A percentile compares a stretch with the other conserved stretches of the same genome.
phyloP scores from a whole-genome alignment of 805 yeast species.

The Debaryomyces maramus region DNA sequence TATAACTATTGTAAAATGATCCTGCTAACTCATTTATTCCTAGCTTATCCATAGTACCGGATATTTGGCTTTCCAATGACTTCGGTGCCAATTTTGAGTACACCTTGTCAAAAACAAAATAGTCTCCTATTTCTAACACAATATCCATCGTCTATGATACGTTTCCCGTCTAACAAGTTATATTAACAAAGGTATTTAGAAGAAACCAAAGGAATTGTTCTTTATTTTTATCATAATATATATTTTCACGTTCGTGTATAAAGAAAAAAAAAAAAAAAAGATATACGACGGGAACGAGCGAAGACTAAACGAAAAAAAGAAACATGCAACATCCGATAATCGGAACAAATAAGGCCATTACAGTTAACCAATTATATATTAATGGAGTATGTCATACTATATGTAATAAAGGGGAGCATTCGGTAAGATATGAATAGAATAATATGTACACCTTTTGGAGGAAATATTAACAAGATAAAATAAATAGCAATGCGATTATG shows the following conservation, averaged over 20 bases:
- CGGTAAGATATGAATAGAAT: neutral
- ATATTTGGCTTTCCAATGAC: constrained; percentile 12
- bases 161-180: neutral
- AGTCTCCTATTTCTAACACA: constrained; percentile 77
- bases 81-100: constrained; percentile 61
- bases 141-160: constrained; percentile 66
- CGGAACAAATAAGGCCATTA: neutral
- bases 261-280: neutral
- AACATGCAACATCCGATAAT: constrained; percentile 1
- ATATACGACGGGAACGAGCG: constrained; percentile 8
- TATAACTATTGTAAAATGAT: constrained; percentile 7
- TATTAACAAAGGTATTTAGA: neutral
- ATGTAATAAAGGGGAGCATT: too few relatives aligned
- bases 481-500: neutral
- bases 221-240: neutral
- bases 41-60: constrained; percentile 12
- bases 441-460: neutral
- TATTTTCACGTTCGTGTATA: neutral
- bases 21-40: constrained; percentile 2
- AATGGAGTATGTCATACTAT: too few relatives aligned
- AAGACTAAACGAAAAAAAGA: neutral
- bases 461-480: neutral
- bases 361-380: neutral
- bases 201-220: neutral
- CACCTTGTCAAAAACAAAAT: constrained; percentile 67